Conservation (phyloP, 768 basidiomycete species). For the Termitomyces sp. region DNA sequence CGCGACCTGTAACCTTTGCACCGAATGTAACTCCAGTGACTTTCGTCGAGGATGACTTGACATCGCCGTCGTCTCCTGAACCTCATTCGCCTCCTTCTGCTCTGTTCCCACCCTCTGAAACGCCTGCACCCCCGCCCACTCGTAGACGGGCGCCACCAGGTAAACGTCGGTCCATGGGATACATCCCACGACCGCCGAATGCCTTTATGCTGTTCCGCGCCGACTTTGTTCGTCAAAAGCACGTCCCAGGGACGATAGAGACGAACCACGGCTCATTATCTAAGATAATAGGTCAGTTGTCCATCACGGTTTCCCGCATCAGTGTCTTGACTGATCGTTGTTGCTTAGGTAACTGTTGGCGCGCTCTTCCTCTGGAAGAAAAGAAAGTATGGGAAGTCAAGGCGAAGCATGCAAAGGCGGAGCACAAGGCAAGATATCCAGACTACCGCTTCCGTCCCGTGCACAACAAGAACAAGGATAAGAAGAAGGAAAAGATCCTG, state of each 20-base stretch:
- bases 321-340: conserved; percentile 17
- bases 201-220: conserved; percentile 87
- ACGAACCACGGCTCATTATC: conserved; percentile 25
- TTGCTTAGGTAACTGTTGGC: conserved; percentile 70
- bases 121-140: conserved; percentile 29
- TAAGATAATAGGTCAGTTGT: conserved; percentile 46
- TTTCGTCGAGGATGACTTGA: conserved; percentile 21
- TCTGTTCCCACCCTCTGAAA: conserved; percentile 50
- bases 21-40: conserved; percentile 24
- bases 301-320: conserved; percentile 10
- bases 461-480: conserved; percentile 44
- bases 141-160: conserved; percentile 51
- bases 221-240: conserved; percentile 73
- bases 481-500: conserved; percentile 29
- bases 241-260: conserved; percentile 69
- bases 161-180: conserved; percentile 52
- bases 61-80: conserved; percentile 20
- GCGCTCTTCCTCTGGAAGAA: conserved; percentile 61
- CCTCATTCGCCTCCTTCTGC: conserved; percentile 27
- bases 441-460: conserved; percentile 56
- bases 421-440: conserved; percentile 63
- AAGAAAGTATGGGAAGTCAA: conserved; percentile 68
- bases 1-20: conserved; percentile 53
- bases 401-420: conserved; percentile 69
- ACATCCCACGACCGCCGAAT: conserved; percentile 79